phyloP scores from a whole-genome alignment of 2,329 filamentous ascomycete genomes.

The Fusarium goolgardi region DNA sequence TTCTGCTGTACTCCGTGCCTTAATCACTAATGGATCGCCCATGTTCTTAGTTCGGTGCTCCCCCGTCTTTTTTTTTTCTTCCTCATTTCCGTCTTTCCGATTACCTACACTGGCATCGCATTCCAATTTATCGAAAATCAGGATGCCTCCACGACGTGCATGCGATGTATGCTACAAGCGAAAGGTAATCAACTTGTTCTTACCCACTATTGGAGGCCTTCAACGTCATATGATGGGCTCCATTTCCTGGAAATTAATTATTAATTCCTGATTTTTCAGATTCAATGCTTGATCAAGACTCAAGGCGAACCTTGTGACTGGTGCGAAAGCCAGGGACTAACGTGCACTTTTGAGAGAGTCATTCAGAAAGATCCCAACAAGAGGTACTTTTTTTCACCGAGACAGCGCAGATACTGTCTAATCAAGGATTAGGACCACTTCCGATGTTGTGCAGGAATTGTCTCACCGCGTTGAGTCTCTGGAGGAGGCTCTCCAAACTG shows the following conservation, averaged over 20 bases:
- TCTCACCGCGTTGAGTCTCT: constrained; percentile 37
- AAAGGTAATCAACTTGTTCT: constrained; percentile 25
- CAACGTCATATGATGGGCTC: background rate
- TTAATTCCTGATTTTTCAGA: constrained; percentile 17
- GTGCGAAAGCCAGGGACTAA: constrained; percentile 38
- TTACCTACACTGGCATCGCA: constrained; percentile 16
- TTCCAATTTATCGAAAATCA: background rate
- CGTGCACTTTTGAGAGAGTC: constrained; percentile 42
- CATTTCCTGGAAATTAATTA: background rate
- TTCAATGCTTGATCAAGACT: constrained; percentile 39
- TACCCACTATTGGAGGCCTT: background rate
- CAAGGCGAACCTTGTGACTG: constrained; percentile 38
- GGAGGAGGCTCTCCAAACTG: constrained; percentile 30
- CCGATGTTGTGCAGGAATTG: constrained; percentile 37
- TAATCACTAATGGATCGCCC: constrained; percentile 5
- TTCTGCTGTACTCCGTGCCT: background rate
- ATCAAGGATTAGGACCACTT: constrained; percentile 19
- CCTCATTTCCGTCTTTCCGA: constrained; percentile 35
- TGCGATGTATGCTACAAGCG: constrained; percentile 40
- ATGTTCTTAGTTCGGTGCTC: constrained; percentile 3
- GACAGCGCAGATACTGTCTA: background rate
- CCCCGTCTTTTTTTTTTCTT: background rate
- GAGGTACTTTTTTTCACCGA: constrained; percentile 17
- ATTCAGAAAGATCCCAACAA: constrained; percentile 36
- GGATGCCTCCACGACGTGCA: constrained; percentile 38